These are phyloP conservation scores for Coccinonectria pachysandricola DNA, from an alignment of 2,329 filamentous ascomycete species.

Conservation along the genomic window DNA sequence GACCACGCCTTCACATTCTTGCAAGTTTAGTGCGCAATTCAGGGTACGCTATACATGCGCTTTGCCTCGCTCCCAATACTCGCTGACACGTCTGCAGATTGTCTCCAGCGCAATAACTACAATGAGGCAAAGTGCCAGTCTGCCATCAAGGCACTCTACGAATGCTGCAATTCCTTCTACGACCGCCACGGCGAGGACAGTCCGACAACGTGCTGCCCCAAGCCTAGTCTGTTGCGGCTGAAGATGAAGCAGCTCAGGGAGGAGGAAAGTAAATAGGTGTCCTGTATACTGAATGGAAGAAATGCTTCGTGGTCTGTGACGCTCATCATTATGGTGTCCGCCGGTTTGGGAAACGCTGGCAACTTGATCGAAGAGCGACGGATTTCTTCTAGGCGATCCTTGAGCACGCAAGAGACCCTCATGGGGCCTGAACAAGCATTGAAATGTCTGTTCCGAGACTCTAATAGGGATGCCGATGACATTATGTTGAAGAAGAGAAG, in stretches of 20 bases:
- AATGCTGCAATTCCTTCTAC: conserved; percentile 90
- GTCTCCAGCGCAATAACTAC: conserved; percentile 73
- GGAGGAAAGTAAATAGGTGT: conserved; percentile 24
- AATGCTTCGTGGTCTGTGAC: conserved; percentile 37
- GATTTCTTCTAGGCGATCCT: conserved; percentile 83
- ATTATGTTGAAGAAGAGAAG: conserved; percentile 48
- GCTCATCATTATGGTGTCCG: conserved; percentile 35
- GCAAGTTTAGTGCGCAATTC: conserved; percentile 93
- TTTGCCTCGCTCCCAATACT: too few relatives aligned
- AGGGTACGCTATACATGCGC: conserved; percentile 44
- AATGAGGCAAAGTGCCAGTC: conserved; percentile 73
- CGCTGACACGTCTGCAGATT: too few relatives aligned
- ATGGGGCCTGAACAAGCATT: conserved; percentile 86
- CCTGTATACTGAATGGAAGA: too few relatives aligned
- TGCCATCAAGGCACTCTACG: conserved; percentile 77
- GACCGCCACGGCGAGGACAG: conserved; percentile 65
- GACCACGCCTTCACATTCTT: too few relatives aligned
- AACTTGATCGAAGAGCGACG: conserved; percentile 64
- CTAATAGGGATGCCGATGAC: conserved; percentile 91
- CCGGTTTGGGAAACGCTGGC: conserved; percentile 42
- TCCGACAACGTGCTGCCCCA: conserved; percentile 74
- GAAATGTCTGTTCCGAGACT: conserved; percentile 92
- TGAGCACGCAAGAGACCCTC: conserved; percentile 88
- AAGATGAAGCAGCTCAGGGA: conserved; percentile 67
- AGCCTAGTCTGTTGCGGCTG: conserved; percentile 64